Conservation (phyloP, 2,329 filamentous ascomycete genomes). For the Alternaria hordeiaustralica region DNA sequence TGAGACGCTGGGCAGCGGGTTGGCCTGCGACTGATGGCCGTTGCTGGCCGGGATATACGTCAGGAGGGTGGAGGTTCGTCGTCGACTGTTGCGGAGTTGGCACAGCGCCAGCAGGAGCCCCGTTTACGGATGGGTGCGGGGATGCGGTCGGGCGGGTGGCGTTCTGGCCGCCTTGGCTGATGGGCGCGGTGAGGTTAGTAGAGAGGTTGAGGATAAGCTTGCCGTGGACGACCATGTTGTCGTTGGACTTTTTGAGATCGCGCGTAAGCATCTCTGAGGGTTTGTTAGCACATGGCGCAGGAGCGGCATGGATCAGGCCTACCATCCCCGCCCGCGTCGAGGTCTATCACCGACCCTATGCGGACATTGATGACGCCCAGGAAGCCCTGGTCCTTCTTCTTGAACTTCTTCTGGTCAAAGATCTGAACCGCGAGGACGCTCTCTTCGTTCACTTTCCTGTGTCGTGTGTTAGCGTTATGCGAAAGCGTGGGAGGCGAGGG, state of each 20-base stretch:
- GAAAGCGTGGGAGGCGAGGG: conserved; percentile 7
- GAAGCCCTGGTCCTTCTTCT: conserved; percentile 99
- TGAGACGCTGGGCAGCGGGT: conserved; percentile 35
- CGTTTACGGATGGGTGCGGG: conserved; percentile 47
- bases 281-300: conserved; percentile 29
- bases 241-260: conserved; percentile 96
- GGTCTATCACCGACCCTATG: conserved; percentile 91
- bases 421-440: conserved; percentile 98
- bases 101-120: conserved; percentile 39
- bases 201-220: conserved; percentile 97
- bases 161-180: conserved; percentile 58
- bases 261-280: conserved; percentile 88
- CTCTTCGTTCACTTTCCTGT: conserved; percentile 87
- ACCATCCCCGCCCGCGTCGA: conserved; percentile 92
- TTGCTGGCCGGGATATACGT: conserved; percentile 46
- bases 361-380: conserved; percentile 97
- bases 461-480: conserved; percentile 30
- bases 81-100: conserved; percentile 51
- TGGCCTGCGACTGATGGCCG: conserved; percentile 33
- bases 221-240: conserved; percentile 96
- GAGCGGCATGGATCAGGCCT: conserved; percentile 41
- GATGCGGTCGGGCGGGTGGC: conserved; percentile 50
- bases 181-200: conserved; percentile 80
- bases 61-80: conserved; percentile 45
- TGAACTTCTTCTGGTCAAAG: conserved; percentile 99